A percentile compares a stretch with the other conserved stretches of the same genome.
phyloP scores from a whole-genome alignment of 345 rosid species.

The Hypericum androsaemum region DNA sequence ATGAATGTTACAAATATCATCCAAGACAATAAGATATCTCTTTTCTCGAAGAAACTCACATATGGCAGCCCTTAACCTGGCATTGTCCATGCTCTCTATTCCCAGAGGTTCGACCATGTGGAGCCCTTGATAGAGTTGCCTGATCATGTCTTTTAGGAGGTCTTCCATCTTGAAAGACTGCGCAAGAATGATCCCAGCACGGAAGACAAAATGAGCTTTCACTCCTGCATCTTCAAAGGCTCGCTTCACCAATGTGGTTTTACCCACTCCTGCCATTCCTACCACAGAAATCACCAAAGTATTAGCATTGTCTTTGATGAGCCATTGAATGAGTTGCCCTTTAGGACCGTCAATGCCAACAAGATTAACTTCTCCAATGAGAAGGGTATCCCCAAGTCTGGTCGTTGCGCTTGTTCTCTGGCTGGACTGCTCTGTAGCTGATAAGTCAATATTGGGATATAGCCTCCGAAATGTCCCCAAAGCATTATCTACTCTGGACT shows the following conservation, averaged over 20 bases:
- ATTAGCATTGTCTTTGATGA: not conserved
- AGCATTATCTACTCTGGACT: too few species aligned
- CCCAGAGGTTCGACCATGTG: not conserved
- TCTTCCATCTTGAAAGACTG: not conserved
- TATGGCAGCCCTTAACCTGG: not conserved
- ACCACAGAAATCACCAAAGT: not conserved
- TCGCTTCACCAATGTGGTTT: not conserved
- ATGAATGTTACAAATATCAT: not conserved
- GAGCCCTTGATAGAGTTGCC: not conserved
- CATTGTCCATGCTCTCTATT: not conserved
- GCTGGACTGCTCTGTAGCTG: not conserved
- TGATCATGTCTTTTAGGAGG: not conserved
- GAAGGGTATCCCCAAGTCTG: not conserved
- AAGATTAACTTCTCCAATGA: not conserved
- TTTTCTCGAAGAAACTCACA: not conserved
- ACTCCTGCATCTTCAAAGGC: not conserved
- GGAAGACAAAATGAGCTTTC: not conserved
- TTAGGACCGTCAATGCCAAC: not conserved
- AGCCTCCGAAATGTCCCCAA: not conserved
- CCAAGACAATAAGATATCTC: not conserved
- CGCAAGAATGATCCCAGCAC: not conserved
- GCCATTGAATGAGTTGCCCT: not conserved
- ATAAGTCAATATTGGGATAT: not conserved
- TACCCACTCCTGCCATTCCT: not conserved
- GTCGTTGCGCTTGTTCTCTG: not conserved